phyloP scores from a whole-genome alignment of 768 basidiomycete genomes.

The Leucosporidium yakuticum region DNA sequence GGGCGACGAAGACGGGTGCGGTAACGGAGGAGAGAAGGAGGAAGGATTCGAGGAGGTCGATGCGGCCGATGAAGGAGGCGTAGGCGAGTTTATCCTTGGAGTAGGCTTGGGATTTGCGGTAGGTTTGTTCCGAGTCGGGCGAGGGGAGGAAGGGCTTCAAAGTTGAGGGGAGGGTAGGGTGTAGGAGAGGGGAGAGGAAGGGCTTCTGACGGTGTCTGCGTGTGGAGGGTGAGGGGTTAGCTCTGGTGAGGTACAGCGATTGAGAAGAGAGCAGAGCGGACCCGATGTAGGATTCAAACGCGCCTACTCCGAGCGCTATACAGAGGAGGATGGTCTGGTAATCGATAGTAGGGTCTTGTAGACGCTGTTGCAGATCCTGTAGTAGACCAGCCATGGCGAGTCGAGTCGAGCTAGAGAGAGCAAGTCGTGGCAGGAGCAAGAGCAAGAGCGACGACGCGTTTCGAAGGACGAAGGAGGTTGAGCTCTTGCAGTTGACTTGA shows the following conservation, averaged over 20 bases:
- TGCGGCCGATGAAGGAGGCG: constrained; percentile 71
- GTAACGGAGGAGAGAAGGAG: constrained; percentile 17
- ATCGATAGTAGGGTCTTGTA: constrained; percentile 45
- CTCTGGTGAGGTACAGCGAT: background rate
- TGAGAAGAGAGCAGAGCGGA: constrained; percentile 46
- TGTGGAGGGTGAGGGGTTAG: background rate
- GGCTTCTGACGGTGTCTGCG: constrained; percentile 73
- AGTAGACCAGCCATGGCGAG: constrained; percentile 9
- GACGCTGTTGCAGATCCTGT: background rate
- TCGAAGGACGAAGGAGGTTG: too few species aligned
- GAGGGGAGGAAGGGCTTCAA: constrained; percentile 61
- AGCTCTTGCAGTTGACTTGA: too few species aligned
- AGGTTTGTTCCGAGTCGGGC: constrained; percentile 58
- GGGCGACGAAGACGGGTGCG: background rate
- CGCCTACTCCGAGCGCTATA: constrained; percentile 68
- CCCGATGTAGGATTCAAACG: constrained; percentile 83
- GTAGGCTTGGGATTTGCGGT: constrained; percentile 85
- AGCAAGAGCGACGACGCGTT: too few species aligned
- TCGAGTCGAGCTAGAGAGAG: background rate
- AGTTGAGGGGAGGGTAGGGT: constrained; percentile 60
- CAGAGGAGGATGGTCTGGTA: constrained; percentile 77
- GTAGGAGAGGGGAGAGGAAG: constrained; percentile 49
- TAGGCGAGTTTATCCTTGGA: constrained; percentile 85
- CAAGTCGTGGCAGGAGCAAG: too few species aligned
- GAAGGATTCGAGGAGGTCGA: constrained; percentile 47